A percentile compares a stretch with the other conserved stretches of the same genome.
These are phyloP conservation scores for Aspergillus sp. DNA, from an alignment of 2,329 filamentous ascomycete species.

Conservation along the genomic window DNA sequence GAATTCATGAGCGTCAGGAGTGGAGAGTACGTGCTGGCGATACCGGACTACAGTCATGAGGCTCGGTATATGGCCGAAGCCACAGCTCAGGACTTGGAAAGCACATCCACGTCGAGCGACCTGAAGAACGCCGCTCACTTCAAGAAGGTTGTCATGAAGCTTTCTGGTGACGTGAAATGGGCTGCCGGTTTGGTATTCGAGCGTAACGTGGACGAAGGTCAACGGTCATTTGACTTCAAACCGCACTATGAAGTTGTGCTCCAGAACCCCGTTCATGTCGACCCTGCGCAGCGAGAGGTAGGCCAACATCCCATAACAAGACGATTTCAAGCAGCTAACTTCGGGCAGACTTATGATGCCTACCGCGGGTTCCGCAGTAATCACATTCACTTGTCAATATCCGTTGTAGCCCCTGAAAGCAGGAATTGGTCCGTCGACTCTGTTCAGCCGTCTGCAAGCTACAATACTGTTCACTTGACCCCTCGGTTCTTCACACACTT, in stretches of 20 bases:
- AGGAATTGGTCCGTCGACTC: slow-evolving; percentile 81
- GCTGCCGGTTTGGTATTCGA: slow-evolving; percentile 90
- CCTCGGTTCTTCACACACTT: slow-evolving; percentile 98
- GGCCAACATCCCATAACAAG: slow-evolving; percentile 20
- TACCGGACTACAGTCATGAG: slow-evolving; percentile 90
- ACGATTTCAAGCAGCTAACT: slow-evolving; percentile 14
- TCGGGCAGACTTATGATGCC: slow-evolving; percentile 73
- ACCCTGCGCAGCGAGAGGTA: slow-evolving; percentile 54
- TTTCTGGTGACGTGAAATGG: slow-evolving; percentile 95
- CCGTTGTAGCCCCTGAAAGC: slow-evolving; percentile 81
- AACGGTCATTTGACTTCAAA: slow-evolving; percentile 81
- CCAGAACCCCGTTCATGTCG: slow-evolving; percentile 75
- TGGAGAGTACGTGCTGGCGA: slow-evolving; percentile 89
- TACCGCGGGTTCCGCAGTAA: slow-evolving; percentile 95
- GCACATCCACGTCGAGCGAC: slow-evolving; percentile 63
- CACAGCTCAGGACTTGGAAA: slow-evolving; percentile 57
- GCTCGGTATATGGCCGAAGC: slow-evolving; percentile 64
- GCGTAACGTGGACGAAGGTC: slow-evolving; percentile 69
- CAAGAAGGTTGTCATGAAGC: slow-evolving; percentile 98
- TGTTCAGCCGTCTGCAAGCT: slow-evolving; percentile 77
- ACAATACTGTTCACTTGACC: slow-evolving; percentile 93
- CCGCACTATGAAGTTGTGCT: slow-evolving; percentile 91
- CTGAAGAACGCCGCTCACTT: slow-evolving; percentile 76
- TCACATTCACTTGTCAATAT: slow-evolving; percentile 93
- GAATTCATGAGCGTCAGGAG: slow-evolving; percentile 96